Conservation (phyloP, 2,329 filamentous ascomycete species). For the Aspergillus sp. region DNA sequence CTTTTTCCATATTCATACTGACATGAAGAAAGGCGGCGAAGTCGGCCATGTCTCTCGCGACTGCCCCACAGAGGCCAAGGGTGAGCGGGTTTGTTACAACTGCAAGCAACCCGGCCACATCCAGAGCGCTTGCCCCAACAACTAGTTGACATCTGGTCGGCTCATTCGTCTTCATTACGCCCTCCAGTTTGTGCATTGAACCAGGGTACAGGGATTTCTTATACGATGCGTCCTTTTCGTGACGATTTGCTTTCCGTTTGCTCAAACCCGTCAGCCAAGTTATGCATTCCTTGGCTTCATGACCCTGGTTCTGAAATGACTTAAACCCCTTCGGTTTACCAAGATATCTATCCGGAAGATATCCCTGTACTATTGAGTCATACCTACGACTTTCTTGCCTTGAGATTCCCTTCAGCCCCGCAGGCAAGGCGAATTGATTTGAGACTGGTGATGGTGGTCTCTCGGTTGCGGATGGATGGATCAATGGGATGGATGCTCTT, state of each 20-base stretch:
- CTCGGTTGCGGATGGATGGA: slow-evolving; percentile 32
- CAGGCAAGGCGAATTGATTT: slow-evolving; percentile 23
- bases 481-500: slow-evolving; percentile 24
- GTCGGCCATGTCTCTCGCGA: slow-evolving; percentile 94
- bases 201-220: slow-evolving; percentile 19
- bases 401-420: slow-evolving; percentile 15
- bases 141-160: slow-evolving; percentile 54
- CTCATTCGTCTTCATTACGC: slow-evolving; percentile 33
- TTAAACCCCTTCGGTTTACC: slow-evolving; percentile 24
- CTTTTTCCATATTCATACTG: slow-evolving; percentile 11
- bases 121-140: slow-evolving; percentile 91
- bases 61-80: slow-evolving; percentile 87
- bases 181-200: slow-evolving; percentile 24
- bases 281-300: slow-evolving; percentile 26
- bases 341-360: slow-evolving; percentile 24
- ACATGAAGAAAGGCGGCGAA: slow-evolving; percentile 65
- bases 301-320: slow-evolving; percentile 29
- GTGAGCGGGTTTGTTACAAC: slow-evolving; percentile 99
- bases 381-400: slow-evolving; percentile 18
- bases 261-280: slow-evolving; percentile 15
- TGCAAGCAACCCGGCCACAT: slow-evolving; percentile 87
- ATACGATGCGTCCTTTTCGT: slow-evolving; percentile 24
- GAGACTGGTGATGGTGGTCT: slow-evolving; percentile 27
- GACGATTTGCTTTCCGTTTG: slow-evolving; percentile 35
- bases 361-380: slow-evolving; percentile 21